Evolutionary conservation across 306 rosid genomes (phyloP), one percentile per base, ranked within the genome.

Genomic region (Quercus gilva): DNA sequence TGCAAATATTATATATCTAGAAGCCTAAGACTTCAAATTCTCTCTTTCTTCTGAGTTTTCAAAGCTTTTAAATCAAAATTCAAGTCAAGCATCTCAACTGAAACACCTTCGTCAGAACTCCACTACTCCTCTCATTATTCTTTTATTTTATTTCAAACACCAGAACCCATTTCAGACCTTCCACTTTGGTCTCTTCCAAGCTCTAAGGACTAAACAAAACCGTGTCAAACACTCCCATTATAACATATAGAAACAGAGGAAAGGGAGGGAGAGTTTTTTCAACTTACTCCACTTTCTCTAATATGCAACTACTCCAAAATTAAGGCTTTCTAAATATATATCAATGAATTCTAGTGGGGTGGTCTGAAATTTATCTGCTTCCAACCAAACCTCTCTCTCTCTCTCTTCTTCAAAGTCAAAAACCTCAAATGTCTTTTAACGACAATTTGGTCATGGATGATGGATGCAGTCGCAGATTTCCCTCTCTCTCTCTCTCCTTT

Each of bases 171-270:
- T 63, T 63, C 41, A 28, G 52, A 68, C 72, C 73, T 26, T 5
- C 26, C 35, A 55, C 74, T 74, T 64, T 29, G 14, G 12, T 58
- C 31, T 35, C 6, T 20, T 55, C 43, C 43, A 56, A 23, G 15
- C 9, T 23, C 10, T 37, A 55, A 56, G 20, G 55, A 41, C 72
- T 7, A 80, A 80, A 78, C 33, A 59, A 79, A 80, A 84, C 21
- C 86, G 86, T 78, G 88, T 82, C 76, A 82, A 84, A 83, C 60
- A 84, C 81, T 45, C 74, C 45, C 13, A 18, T n/a, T 10, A 59
- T 11, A 20, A 13, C 18, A 7, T 43, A 18, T 59, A 21, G 1
- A 10, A 10, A 25, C 15, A 63, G 74, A 57, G 71, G 51, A 79
- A 57, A 56, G 52, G 35, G 29, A 58, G 60, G 80, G 58, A 65